Conservation (phyloP, 345 rosid species). For the Nephelium lappaceum region DNA sequence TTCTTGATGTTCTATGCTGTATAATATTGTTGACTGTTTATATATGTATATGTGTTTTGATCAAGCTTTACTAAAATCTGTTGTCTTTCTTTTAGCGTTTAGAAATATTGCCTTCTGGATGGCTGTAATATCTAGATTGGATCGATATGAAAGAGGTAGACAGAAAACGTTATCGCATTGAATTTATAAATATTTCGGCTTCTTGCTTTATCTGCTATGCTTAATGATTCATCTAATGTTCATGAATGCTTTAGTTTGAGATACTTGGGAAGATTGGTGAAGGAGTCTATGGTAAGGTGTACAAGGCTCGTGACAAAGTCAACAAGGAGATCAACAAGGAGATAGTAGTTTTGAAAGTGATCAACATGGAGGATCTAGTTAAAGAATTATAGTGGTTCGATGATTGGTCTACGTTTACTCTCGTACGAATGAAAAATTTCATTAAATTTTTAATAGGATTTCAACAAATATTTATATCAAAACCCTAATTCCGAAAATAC, state of each 20-base stretch:
- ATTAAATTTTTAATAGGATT: no score
- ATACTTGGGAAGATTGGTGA: constrained; percentile 30
- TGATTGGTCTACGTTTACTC: no score
- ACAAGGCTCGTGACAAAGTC: background rate
- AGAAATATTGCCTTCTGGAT: background rate
- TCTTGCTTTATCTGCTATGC: background rate
- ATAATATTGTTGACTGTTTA: background rate
- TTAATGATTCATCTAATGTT: background rate
- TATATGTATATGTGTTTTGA: no score
- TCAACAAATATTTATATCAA: no score
- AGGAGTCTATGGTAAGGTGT: constrained; percentile 72
- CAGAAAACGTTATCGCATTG: background rate
- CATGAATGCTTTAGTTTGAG: background rate
- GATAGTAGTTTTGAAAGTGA: background rate
- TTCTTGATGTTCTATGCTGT: background rate
- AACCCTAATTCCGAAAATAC: no score
- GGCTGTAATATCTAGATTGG: background rate
- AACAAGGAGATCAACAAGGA: no score
- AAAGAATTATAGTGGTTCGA: no score
- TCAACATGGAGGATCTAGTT: background rate
- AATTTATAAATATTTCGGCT: background rate
- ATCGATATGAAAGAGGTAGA: constrained; percentile 38
- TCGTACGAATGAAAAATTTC: no score
- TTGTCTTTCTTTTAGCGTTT: background rate
- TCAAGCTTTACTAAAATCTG: background rate